Base-by-base conservation (phyloP, 176 grass and related monocot species). In the Avena sativa region DNA sequence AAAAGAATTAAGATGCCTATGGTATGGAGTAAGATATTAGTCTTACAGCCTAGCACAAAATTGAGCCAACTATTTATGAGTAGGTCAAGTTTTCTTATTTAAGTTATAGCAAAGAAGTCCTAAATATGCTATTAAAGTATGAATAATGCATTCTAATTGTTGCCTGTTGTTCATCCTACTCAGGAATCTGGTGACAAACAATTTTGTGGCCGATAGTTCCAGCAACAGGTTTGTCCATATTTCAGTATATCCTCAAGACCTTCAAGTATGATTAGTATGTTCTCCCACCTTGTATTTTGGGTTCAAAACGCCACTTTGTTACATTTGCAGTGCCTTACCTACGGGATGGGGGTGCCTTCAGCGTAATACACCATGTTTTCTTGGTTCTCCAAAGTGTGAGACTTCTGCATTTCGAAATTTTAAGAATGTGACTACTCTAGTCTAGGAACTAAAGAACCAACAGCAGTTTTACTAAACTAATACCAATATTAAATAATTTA, bases 151-250 rank as follows among this genome's bases (percentile, higher is more conserved):
- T 28, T 80, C 49, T 92, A 65, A 72, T 84, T 50, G 12, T 72
- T 25, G 3, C 86, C 12, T 78, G n/a, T 79, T 71, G 3, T 80
- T 67, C 70, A 38, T 70, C 89, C 26, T 85, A 34, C 38, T 74
- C 51, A 97, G 95, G 85, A 97, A 97, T 83, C 85, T 97, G 91
- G 93, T 95, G 49, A 86, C 95, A 66, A 97, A 97, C 11, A 86
- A 97, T 80, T 97, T 97, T 44, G 56, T 86, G 58, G 83, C 91
- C 11, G 75, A 88, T 86, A 84, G 71, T 86, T 91, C 91, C 34
- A 93, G 94, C 69, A 83, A 53, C 89, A 95, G 95, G 95, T 97
- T 53, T n/a, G 2, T 15, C 14, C 23, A 76, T 46, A 11, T 79
- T 70, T 64, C 62, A 67, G 59, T 13, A 16, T 86, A 44, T 65